A percentile compares a stretch with the other conserved stretches of the same genome.
These are phyloP conservation scores for Naganishia onofrii DNA, from an alignment of 768 basidiomycete species.

Conservation along the genomic window DNA sequence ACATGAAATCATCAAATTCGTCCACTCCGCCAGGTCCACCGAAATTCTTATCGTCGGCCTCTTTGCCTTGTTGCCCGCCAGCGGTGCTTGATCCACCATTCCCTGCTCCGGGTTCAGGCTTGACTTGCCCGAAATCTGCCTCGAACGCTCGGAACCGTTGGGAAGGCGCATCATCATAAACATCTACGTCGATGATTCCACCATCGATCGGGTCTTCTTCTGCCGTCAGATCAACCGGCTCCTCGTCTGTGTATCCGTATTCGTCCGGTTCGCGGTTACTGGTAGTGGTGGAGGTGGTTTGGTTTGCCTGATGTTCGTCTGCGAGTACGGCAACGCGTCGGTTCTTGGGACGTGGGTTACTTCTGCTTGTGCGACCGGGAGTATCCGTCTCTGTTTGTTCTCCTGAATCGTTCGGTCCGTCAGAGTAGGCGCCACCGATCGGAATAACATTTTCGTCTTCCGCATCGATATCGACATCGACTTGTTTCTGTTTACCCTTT, in stretches of 20 bases:
- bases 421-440: slow-evolving; percentile 5
- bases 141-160: slow-evolving; percentile 17
- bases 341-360: neutral
- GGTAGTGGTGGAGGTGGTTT: neutral
- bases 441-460: neutral
- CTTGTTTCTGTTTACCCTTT: slow-evolving; percentile 22
- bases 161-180: slow-evolving; percentile 18
- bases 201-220: slow-evolving; percentile 20
- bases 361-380: slow-evolving; percentile 5
- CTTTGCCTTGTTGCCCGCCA: neutral
- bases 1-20: slow-evolving; percentile 22
- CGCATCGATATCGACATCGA: neutral
- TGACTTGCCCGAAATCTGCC: slow-evolving; percentile 21
- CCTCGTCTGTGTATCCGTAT: slow-evolving; percentile 17
- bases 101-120: neutral
- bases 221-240: slow-evolving; percentile 12
- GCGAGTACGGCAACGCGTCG: slow-evolving; percentile 1
- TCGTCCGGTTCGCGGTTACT: neutral
- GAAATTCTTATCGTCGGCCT: neutral
- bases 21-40: slow-evolving; percentile 3
- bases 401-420: slow-evolving; percentile 10
- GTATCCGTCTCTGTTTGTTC: slow-evolving; percentile 17
- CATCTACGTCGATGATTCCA: slow-evolving; percentile 9
- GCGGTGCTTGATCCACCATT: neutral
- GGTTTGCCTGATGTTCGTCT: neutral